These are phyloP conservation scores for Trypanosoma scelopori DNA, from an alignment of 208 protist species.

Conservation along the genomic window DNA sequence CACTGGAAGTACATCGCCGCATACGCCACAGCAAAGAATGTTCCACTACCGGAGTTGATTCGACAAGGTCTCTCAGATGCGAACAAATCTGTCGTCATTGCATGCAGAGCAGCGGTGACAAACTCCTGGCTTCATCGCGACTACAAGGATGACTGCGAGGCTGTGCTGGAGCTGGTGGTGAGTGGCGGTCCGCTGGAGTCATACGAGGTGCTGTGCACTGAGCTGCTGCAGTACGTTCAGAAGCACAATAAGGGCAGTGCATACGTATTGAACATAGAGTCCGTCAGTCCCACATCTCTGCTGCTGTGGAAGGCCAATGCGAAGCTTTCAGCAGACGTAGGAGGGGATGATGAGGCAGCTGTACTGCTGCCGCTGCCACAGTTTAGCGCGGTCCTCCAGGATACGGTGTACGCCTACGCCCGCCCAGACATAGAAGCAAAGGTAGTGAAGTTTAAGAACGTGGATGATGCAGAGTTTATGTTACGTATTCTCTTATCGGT, in stretches of 20 bases:
- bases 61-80: slow-evolving; percentile 58
- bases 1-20: slow-evolving; percentile 82
- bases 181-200: slow-evolving; percentile 42
- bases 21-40: slow-evolving; percentile 65
- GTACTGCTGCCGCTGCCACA: slow-evolving; percentile 71
- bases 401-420: slow-evolving; percentile 84
- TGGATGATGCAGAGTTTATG: slow-evolving; percentile 84
- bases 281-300: slow-evolving; percentile 60
- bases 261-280: slow-evolving; percentile 49
- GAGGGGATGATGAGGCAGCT: slow-evolving; percentile 50
- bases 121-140: slow-evolving; percentile 88
- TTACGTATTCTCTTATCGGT: slow-evolving; percentile 75
- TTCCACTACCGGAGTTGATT: slow-evolving; percentile 54
- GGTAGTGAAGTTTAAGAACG: slow-evolving; percentile 75
- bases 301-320: slow-evolving; percentile 80
- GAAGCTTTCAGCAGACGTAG: slow-evolving; percentile 54
- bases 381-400: slow-evolving; percentile 74
- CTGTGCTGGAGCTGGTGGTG: slow-evolving; percentile 66
- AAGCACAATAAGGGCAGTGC: slow-evolving; percentile 41
- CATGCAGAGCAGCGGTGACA: slow-evolving; percentile 73
- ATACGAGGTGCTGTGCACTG: slow-evolving; percentile 57
- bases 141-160: slow-evolving; percentile 55
- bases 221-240: slow-evolving; percentile 57
- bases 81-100: slow-evolving; percentile 68
- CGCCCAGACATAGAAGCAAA: slow-evolving; percentile 64